Conservation (phyloP, 1,139 yeast species). For the Nakaseomyces bracarensis region DNA sequence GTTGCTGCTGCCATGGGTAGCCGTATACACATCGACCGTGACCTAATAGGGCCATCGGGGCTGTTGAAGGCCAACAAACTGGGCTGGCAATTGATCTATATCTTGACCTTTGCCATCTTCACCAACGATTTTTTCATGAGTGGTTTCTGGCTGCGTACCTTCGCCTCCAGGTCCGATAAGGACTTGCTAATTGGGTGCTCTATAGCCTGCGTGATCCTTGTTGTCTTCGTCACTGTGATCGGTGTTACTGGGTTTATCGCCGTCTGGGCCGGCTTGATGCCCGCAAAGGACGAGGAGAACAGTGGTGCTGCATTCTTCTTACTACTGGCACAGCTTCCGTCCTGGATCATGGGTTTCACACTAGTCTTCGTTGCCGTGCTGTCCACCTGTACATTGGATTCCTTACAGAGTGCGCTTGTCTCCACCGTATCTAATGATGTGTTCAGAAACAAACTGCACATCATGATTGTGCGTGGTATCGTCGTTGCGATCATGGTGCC, state of each 20-base stretch:
- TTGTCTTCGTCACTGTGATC: constrained; percentile 56
- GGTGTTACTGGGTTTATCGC: constrained; percentile 84
- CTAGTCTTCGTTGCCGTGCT: constrained; percentile 63
- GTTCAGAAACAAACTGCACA: constrained; percentile 68
- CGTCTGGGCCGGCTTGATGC: constrained; percentile 77
- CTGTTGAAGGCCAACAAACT: constrained; percentile 54
- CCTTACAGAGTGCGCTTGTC: constrained; percentile 81
- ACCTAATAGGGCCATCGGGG: constrained; percentile 57
- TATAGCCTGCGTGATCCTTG: constrained; percentile 60
- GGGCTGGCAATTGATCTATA: constrained; percentile 87
- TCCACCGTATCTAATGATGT: constrained; percentile 84
- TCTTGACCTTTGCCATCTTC: constrained; percentile 74
- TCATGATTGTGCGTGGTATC: constrained; percentile 59
- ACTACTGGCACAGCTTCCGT: constrained; percentile 65
- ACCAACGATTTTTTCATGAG: constrained; percentile 87
- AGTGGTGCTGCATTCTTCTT: constrained; percentile 60
- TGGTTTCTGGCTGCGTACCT: constrained; percentile 91
- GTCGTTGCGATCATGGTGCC: constrained; percentile 77
- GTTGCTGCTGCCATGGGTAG: constrained; percentile 78
- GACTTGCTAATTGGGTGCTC: constrained; percentile 71
- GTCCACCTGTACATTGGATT: constrained; percentile 85
- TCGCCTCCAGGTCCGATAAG: constrained; percentile 71
- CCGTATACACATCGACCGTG: constrained; percentile 59
- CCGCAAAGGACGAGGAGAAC: constrained; percentile 52
- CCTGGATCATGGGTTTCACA: constrained; percentile 80